Conservation (phyloP, 78 protist species). For the Dictyostelium brefeldianum region DNA sequence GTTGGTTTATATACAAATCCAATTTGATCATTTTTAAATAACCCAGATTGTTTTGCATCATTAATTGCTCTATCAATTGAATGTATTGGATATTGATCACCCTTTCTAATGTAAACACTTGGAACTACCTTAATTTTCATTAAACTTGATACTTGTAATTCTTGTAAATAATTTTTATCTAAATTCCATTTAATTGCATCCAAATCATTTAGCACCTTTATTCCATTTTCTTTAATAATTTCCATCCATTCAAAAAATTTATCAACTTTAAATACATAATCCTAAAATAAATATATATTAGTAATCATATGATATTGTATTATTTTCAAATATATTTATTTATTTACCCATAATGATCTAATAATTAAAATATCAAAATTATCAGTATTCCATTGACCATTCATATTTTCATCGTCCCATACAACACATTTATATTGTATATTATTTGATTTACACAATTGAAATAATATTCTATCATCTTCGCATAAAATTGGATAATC, state of each 20-base stretch:
- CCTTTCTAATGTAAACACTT: slow-evolving; percentile 16
- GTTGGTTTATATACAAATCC: slow-evolving; percentile 52
- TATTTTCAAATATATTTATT: no score
- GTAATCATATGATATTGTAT: not conserved
- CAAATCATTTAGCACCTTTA: slow-evolving; percentile 48
- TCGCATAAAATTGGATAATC: slow-evolving; percentile 24
- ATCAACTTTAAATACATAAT: slow-evolving; percentile 67
- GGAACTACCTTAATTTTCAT: slow-evolving; percentile 27
- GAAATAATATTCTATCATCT: slow-evolving; percentile 48
- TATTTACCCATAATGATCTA: slow-evolving; percentile 69
- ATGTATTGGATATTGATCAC: not conserved
- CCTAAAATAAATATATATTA: slow-evolving; percentile 11
- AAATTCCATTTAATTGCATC: slow-evolving; percentile 56
- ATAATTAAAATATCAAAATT: slow-evolving; percentile 40
- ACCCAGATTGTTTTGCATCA: slow-evolving; percentile 13
- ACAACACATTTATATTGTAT: slow-evolving; percentile 10
- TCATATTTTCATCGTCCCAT: slow-evolving; percentile 49
- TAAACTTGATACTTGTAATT: not conserved
- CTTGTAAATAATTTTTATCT: slow-evolving; percentile 51
- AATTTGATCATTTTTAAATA: slow-evolving; percentile 2
- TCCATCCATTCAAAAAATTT: slow-evolving; percentile 55
- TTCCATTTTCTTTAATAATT: not conserved
- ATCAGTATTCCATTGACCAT: slow-evolving; percentile 12
- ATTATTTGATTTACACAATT: not conserved
- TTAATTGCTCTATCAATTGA: not conserved